Conservation (phyloP, 2,329 filamentous ascomycete species). For the Diaporthe capsici region DNA sequence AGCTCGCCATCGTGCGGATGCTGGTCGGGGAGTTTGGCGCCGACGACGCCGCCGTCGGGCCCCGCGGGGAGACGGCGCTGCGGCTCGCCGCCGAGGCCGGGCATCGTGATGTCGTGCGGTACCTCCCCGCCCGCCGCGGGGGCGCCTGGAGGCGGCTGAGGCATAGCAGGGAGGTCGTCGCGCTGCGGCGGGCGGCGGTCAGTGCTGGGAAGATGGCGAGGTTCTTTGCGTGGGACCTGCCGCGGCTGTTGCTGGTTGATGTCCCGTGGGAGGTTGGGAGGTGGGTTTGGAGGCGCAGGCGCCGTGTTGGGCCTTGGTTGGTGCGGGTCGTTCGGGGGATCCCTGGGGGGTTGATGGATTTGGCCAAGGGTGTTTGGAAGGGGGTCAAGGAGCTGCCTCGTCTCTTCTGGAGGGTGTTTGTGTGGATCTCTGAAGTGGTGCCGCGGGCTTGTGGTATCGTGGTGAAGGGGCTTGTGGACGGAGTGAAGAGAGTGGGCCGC, state of each 20-base stretch:
- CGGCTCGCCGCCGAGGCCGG: constrained; percentile 58
- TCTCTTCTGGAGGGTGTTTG: too few relatives aligned
- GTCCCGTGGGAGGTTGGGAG: background rate
- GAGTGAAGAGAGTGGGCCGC: constrained; percentile 44
- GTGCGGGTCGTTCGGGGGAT: background rate
- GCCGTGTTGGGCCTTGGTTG: too few relatives aligned
- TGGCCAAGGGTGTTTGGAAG: background rate
- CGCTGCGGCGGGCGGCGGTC: background rate
- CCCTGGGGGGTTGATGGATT: background rate
- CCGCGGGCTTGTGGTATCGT: background rate
- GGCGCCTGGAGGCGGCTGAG: constrained; percentile 57
- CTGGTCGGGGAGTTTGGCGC: constrained; percentile 57
- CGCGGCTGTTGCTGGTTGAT: background rate
- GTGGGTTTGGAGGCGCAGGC: background rate
- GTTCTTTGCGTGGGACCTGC: background rate
- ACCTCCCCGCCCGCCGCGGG: constrained; percentile 56
- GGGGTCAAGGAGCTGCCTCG: background rate
- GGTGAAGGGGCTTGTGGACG: background rate
- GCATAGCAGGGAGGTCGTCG: background rate
- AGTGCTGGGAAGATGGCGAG: too few relatives aligned
- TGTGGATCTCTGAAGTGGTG: background rate
- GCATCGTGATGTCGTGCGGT: constrained; percentile 60
- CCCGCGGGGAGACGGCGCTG: constrained; percentile 61
- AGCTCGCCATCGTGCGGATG: constrained; percentile 57
- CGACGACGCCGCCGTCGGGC: constrained; percentile 59